Base-by-base conservation (phyloP, 176 grass and related monocot species). In the Oryza australiensis region DNA sequence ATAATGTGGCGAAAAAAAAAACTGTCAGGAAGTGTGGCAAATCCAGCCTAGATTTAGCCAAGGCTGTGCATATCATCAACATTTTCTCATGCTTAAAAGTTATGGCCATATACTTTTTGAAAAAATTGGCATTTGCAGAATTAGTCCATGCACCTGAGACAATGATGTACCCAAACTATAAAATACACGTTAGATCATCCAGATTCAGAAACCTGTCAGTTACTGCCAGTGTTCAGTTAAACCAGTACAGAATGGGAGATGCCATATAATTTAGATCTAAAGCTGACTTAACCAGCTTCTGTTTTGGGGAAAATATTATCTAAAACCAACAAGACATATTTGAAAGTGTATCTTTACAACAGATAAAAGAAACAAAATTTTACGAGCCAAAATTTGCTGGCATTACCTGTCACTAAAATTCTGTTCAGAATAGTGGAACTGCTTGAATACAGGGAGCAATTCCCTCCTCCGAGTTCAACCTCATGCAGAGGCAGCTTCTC, bases 361-460 rank as follows among this genome's bases (percentile, higher is more conserved):
- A 60, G 28, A 79, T 7, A 64, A 18, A 29, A 63, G 45, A 78
- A 72, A 12, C 15, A 37, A 5, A 72, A n/a, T 62, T 49, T 1
- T 37, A 88, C 76, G 69, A 78, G 33, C 32, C 62, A 66, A 26
- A 27, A 66, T 30, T 79, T 64, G 53, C 22, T 59, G 35, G 43
- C 26, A 41, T 72, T 94, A 99, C 97, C 97, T 96, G 40, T 84
- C 85, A 75, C 51, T 88, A 35, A 81, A 80, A 62, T 92, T 88
- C 88, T 87, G 88, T 18, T 96, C 89, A 69, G 83, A 77, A 71
- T 86, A 85, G 20, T 83, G 80, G 42, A 96, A 99, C 75, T 99
- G 93, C 81, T 99, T 92, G 76, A 99, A 96, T 81, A 96, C 97
- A 79, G 97, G 93, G 34, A 96, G 89, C 71, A 96, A 85, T 81